These are phyloP conservation scores for Xylariaceae sp. DNA, from an alignment of 2,329 filamentous ascomycete genomes.

Conservation along the genomic window DNA sequence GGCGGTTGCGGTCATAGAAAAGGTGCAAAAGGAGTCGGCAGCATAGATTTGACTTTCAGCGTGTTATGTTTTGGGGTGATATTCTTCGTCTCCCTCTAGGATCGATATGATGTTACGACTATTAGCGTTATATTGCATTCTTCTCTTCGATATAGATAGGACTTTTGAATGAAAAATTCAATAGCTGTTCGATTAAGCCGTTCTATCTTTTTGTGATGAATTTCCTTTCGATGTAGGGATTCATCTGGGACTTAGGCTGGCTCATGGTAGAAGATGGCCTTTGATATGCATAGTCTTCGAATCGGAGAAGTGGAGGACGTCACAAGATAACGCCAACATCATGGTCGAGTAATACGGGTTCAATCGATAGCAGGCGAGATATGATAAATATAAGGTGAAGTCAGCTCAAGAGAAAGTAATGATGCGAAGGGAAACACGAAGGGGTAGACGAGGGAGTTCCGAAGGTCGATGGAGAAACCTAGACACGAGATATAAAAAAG, in stretches of 20 bases:
- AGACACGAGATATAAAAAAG: constrained; percentile 8
- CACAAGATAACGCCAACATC: constrained; percentile 75
- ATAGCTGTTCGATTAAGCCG: too few relatives aligned
- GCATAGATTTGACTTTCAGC: not conserved
- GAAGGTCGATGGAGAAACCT: constrained; percentile 32
- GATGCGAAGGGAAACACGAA: constrained; percentile 34
- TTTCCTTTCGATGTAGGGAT: too few relatives aligned
- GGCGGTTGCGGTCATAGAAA: not conserved
- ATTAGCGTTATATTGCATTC: too few relatives aligned
- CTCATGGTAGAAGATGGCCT: too few relatives aligned
- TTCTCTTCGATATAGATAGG: too few relatives aligned
- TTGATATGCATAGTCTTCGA: constrained; percentile 65
- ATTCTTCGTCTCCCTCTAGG: too few relatives aligned
- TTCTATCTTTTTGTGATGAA: too few relatives aligned
- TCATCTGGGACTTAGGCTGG: constrained; percentile 79
- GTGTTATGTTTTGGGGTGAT: not conserved
- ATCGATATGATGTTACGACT: too few relatives aligned
- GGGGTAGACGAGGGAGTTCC: constrained; percentile 37
- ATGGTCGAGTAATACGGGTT: constrained; percentile 85
- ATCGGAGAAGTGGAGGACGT: constrained; percentile 65
- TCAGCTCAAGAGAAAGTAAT: constrained; percentile 51
- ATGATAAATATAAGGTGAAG: constrained; percentile 57
- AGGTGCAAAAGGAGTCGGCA: not conserved
- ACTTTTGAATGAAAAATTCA: too few relatives aligned
- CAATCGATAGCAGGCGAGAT: constrained; percentile 69